phyloP scores from a whole-genome alignment of 257 asterid species.

The Lycium barbarum region DNA sequence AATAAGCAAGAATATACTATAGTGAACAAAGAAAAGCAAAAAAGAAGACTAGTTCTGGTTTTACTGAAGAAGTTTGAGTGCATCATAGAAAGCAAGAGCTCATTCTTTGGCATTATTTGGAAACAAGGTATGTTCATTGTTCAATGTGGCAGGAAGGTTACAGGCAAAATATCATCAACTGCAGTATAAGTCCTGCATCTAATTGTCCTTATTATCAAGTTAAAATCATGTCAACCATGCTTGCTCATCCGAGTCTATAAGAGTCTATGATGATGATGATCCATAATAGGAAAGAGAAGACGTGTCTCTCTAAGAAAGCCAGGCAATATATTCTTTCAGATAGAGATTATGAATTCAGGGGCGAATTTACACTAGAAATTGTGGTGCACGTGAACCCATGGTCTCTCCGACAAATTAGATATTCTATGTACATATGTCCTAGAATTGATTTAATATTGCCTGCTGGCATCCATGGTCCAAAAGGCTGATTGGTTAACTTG shows the following conservation, averaged over 20 bases:
- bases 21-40: neutral
- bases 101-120: neutral
- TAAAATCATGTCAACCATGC: neutral
- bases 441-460: no score
- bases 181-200: neutral
- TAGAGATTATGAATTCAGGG: neutral
- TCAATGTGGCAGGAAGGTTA: neutral
- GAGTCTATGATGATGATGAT: neutral
- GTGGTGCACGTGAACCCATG: no score
- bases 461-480: no score
- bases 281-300: neutral
- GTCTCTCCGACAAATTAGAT: no score
- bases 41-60: neutral
- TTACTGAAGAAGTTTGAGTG: neutral
- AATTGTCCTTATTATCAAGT: neutral
- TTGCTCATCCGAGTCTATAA: neutral
- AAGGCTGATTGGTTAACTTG: no score
- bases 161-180: neutral
- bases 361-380: no score
- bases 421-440: no score
- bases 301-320: neutral
- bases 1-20: neutral
- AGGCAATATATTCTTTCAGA: neutral
- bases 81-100: neutral
- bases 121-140: neutral